Evolutionary conservation across 2,329 filamentous ascomycete species (phyloP), one percentile per base, ranked within the genome.

Genomic region (Trichoderma lentiforme): DNA sequence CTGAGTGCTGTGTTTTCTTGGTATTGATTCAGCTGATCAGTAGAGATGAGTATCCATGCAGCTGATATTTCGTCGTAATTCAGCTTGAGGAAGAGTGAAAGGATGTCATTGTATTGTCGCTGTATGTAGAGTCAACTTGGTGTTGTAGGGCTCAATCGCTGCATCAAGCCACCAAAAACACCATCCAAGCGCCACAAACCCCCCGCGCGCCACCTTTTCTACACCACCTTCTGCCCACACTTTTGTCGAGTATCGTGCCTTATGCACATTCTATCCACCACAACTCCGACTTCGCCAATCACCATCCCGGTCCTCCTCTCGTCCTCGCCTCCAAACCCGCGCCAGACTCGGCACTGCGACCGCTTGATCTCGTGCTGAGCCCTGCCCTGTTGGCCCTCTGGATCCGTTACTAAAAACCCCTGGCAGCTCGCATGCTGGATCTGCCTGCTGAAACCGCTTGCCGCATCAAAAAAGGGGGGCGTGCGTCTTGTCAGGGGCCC

Each of bases 391-490:
- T 18, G 36, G 57, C 47, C 32, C 51, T 30, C 51, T 30, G 51
- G 26, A 66, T 53, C 53, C 21, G 11, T 21, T 36, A 36, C 34
- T 36, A 36, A 15, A 36, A 36, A 36, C 58, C 67, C 67, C 67
- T 70, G 57, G 32, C 43, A 30, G 18, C 34, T 71, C 32, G 21
- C 61, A 65, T 69, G 56, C 56, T 30, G 34, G 69, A 71, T 71
- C 69, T 57, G 58, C 51, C 60, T 65, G 69, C 69, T 73, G 67
- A 73, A 73, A 65, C 60, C 39, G 51, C 60, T 51, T 34, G 69
- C 51, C 51, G 69, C 69, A 47, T 71, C 61, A 65, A 60, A 56
- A 65, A 65, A 65, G 69, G 69, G 47, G 69, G 60, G 60, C 58
- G 68, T 63, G 58, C 47, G 68, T 43, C 47, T 51, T 51, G 30